phyloP scores from a whole-genome alignment of 2,329 filamentous ascomycete genomes.

The Talaromyces sp. region DNA sequence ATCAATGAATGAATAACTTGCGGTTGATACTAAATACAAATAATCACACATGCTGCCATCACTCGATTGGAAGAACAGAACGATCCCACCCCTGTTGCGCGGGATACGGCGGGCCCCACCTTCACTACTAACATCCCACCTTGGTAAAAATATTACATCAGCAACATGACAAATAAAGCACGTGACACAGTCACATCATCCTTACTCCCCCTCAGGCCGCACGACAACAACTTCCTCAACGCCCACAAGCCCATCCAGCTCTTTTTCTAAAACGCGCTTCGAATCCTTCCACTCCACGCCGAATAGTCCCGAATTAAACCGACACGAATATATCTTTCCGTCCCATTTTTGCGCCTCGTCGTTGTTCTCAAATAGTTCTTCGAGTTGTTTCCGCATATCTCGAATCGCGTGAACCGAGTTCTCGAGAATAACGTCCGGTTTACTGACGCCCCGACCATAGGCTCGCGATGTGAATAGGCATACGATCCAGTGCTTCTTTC shows the following conservation, averaged over 20 bases:
- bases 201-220: slow-evolving; percentile 23
- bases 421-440: slow-evolving; percentile 44
- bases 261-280: slow-evolving; percentile 40
- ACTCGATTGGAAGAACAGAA: neutral
- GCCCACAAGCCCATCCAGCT: slow-evolving; percentile 34
- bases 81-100: neutral
- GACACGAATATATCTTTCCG: slow-evolving; percentile 47
- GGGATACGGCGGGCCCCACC: neutral
- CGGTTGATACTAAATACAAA: neutral
- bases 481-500: slow-evolving; percentile 52
- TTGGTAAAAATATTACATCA: neutral
- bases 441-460: slow-evolving; percentile 44
- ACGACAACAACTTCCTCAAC: slow-evolving; percentile 37
- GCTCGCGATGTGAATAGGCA: slow-evolving; percentile 57
- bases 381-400: slow-evolving; percentile 47
- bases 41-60: neutral
- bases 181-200: neutral
- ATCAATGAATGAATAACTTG: neutral
- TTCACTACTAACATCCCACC: neutral
- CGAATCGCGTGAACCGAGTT: slow-evolving; percentile 50
- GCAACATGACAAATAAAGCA: neutral
- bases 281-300: slow-evolving; percentile 54
- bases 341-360: slow-evolving; percentile 22
- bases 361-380: slow-evolving; percentile 25
- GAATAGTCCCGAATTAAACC: slow-evolving; percentile 59